phyloP scores from a whole-genome alignment of 352 stramenopile genomes.

The Pythium sukuiense region DNA sequence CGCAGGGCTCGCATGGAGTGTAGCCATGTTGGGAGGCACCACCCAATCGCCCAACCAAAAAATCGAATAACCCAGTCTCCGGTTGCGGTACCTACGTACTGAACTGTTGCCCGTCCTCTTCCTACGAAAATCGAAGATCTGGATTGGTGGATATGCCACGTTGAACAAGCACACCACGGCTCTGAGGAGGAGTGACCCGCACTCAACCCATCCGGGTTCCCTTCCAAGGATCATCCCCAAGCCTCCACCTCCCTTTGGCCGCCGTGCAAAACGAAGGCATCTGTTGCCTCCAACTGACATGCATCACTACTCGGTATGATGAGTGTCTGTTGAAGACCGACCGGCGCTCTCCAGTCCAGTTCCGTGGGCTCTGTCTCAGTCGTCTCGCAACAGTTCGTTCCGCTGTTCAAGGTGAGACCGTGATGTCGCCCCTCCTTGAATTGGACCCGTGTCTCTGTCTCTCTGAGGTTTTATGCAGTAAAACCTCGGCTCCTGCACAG shows the following conservation, averaged over 20 bases:
- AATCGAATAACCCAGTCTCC: constrained; percentile 21
- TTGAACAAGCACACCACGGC: constrained; percentile 15
- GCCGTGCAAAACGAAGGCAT: too few relatives aligned
- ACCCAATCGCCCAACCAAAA: constrained; percentile 29
- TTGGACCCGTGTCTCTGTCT: constrained; percentile 19
- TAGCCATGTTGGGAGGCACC: neutral
- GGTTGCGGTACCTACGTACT: neutral
- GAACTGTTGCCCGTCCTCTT: neutral
- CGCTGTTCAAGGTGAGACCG: constrained; percentile 11
- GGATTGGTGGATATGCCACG: constrained; percentile 17
- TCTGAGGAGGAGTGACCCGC: constrained; percentile 23
- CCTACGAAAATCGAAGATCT: constrained; percentile 27
- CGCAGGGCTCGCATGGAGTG: neutral
- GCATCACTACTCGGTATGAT: constrained; percentile 4
- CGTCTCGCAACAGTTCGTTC: constrained; percentile 6
- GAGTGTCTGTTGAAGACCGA: neutral
- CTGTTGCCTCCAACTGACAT: neutral
- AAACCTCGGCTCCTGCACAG: constrained; percentile 12
- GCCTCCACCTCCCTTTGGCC: too few relatives aligned
- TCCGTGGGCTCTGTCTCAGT: constrained; percentile 3
- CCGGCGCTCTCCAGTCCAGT: neutral
- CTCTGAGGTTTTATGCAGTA: constrained; percentile 19
- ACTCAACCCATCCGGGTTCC: neutral
- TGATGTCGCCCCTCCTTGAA: constrained; percentile 15
- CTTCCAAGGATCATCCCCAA: too few relatives aligned